Evolutionary conservation across 2,329 filamentous ascomycete species (phyloP), one percentile per base, ranked within the genome.

Genomic region (Aureobasidium melanogenum): DNA sequence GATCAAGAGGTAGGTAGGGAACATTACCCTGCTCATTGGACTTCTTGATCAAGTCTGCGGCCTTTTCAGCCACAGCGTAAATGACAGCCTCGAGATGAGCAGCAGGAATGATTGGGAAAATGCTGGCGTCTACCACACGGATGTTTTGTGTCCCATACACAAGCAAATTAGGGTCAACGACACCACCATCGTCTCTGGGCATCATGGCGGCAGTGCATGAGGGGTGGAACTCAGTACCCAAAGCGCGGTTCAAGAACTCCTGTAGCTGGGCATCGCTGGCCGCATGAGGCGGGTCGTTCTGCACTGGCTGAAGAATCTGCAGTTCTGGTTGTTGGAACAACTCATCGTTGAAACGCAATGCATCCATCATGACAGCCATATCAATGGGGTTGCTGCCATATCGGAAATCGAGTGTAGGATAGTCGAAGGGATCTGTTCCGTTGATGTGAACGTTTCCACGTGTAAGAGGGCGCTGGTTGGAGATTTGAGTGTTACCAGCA

Each of bases 151-250:
- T 73, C 5, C 76, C 76, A 62, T 76, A 75, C 0, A 79, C 76
- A 38, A 66, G 66, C 4, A 77, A 68, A 22, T 68, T 66, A 12
- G 73, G 62, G 60, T 79, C 74, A 0, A 81, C 79, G 14, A 81
- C 79, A 5, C 78, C 79, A 0, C 78, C 79, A 6, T 76, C 70
- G 26, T 75, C 75, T 38, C 68, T 66, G 2, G 76, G 75, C 47
- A 76, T 69, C 78, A 81, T 81, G 15, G 76, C 74, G 36, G 75
- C 74, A 24, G 76, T 81, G 30, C 80, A 77, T 15, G 48, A 61
- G n/a, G 50, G 50, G 26, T 61, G 59, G 22, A 44, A 61, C 55
- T 77, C 77, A 0, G 76, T 78, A 14, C 69, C 70, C 32, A 75
- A 66, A 17, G 64, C 63, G 10, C 63, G 63, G n/a, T 66, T 66